Base-by-base conservation (phyloP, 208 protist genomes). In the Wallacemonas collosoma region DNA sequence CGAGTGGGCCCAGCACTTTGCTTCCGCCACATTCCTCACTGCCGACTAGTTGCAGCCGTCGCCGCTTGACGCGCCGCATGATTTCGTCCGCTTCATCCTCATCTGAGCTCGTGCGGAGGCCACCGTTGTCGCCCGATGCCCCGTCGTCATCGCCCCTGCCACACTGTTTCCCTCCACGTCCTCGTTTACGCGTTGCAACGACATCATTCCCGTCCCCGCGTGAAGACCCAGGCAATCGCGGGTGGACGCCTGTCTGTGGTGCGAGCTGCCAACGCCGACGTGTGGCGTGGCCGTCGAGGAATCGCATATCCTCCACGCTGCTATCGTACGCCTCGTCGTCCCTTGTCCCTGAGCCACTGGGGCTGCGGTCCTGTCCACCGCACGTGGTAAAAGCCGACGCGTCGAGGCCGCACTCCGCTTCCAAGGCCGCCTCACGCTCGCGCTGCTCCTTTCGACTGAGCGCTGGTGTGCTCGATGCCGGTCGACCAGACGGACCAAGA, bases 11-110 rank as follows among this genome's bases (percentile, higher is more conserved):
- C 40, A 93, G 74, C 15, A 77, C 58, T 6, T 77, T 70, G 62
- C 84, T 90, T 9, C 84, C 84, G 15, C 84, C 87, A 36, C 87
- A 86, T 63, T 83, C 64, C 44, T 69, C 53, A 17, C 74, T 56
- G 1, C 75, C 71, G 2, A 75, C 50, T 62, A 82, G 60, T 1
- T 53, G 71, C 9, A 51, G 56, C 14, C 58, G 55, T 48, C 74
- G 67, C 2, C 77, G 73, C 50, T 79, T 78, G 51, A 76, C 72
- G 41, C 74, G 79, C 51, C 53, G 76, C 54, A 75, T 66, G 35
- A 78, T 70, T 48, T 45, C 70, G 2, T 69, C 66, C 26, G 60
- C 61, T 39, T 77, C 55, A 56, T 76, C 65, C 38, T 76, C 60
- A 36, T 63, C 62, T 41, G 44, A 45, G 35, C 53, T 65, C 36